These are phyloP conservation scores for Conticribra guillardii DNA, from an alignment of 108 stramenopile genomes.

Conservation along the genomic window DNA sequence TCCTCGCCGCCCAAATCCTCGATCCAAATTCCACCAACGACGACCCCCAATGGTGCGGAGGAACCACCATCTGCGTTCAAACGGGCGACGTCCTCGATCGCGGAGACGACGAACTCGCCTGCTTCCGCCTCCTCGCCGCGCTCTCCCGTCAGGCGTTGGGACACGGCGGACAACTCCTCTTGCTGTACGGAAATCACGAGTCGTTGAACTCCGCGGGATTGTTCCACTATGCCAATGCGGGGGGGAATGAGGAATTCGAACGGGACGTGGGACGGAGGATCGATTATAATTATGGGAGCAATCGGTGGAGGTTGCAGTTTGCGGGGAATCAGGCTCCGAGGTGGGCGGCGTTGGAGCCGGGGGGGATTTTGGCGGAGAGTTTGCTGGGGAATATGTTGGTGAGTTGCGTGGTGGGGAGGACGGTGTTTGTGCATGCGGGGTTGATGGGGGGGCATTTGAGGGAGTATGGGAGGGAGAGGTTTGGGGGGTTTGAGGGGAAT, in stretches of 20 bases:
- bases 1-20: conserved; percentile 45
- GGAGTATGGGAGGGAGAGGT: not conserved
- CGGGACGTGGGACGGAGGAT: conserved; percentile 25
- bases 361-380: conserved; percentile 57
- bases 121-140: conserved; percentile 58
- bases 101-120: conserved; percentile 69
- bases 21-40: conserved; percentile 20
- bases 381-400: conserved; percentile 77
- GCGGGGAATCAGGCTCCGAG: conserved; percentile 73
- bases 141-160: conserved; percentile 62
- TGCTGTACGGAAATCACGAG: conserved; percentile 84
- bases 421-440: conserved; percentile 83
- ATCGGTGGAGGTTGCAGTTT: conserved; percentile 73
- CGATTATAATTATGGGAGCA: conserved; percentile 42
- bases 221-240: conserved; percentile 69
- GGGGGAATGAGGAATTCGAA: conserved; percentile 68
- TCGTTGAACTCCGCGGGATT: conserved; percentile 71
- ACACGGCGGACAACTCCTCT: conserved; percentile 56
- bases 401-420: conserved; percentile 64
- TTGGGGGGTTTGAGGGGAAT: conserved; percentile 24
- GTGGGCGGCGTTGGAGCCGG: conserved; percentile 78
- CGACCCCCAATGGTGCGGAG: conserved; percentile 58
- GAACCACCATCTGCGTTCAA: conserved; percentile 70
- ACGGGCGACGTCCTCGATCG: conserved; percentile 83
- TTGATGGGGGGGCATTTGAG: conserved; percentile 64